These are phyloP conservation scores for Xylaria curta DNA, from an alignment of 495 filamentous ascomycete genomes.

Conservation along the genomic window DNA sequence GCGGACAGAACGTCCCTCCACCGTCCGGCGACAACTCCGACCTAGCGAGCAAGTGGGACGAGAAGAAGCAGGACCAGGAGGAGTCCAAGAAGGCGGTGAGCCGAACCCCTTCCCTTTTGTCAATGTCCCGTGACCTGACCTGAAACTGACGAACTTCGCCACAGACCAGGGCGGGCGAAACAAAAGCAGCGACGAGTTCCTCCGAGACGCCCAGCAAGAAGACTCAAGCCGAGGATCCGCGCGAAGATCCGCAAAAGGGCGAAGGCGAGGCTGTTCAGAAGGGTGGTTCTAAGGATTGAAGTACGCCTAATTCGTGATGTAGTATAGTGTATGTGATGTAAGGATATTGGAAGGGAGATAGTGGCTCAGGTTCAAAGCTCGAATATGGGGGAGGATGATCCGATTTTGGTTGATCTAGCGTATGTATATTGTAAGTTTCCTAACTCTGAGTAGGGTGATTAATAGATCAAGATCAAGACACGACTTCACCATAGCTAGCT, in stretches of 20 bases:
- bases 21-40: conserved; percentile 32
- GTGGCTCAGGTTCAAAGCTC: background rate
- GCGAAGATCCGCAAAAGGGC: conserved; percentile 38
- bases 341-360: background rate
- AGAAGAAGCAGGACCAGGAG: conserved; percentile 34
- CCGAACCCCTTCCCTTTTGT: background rate
- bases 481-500: background rate
- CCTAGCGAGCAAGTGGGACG: conserved; percentile 24
- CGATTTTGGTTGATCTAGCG: background rate
- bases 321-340: background rate
- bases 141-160: background rate
- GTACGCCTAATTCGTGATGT: background rate
- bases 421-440: background rate
- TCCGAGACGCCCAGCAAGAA: conserved; percentile 41
- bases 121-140: background rate
- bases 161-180: conserved; percentile 32
- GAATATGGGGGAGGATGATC: background rate
- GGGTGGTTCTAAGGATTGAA: conserved; percentile 30
- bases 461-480: background rate
- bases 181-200: conserved; percentile 26
- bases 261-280: conserved; percentile 33
- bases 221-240: conserved; percentile 38
- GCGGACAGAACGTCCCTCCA: conserved; percentile 34
- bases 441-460: background rate
- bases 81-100: conserved; percentile 32